phyloP scores from a whole-genome alignment of 2,329 filamentous ascomycete genomes.

The Sporothrix mexicana region DNA sequence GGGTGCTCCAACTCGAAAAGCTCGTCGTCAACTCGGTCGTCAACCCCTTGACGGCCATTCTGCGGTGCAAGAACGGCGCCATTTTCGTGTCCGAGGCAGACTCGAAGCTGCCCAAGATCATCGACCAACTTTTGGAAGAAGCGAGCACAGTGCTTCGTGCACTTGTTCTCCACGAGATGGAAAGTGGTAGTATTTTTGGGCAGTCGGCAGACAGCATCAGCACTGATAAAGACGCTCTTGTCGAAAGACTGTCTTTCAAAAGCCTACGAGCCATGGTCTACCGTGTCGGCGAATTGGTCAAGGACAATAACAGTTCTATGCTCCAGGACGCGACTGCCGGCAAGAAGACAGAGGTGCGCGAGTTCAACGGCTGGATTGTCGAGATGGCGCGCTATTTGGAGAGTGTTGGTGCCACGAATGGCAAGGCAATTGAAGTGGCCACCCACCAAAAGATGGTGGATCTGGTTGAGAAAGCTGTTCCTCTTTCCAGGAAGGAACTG shows the following conservation, averaged over 20 bases:
- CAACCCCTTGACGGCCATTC: conserved; percentile 82
- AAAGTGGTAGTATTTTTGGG: conserved; percentile 49
- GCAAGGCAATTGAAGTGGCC: conserved; percentile 33
- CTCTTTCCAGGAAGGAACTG: conserved; percentile 35
- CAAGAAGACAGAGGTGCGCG: conserved; percentile 60
- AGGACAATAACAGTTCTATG: conserved; percentile 66
- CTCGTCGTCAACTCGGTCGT: conserved; percentile 80
- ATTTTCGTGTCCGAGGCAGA: conserved; percentile 58
- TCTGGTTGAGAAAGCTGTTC: conserved; percentile 38
- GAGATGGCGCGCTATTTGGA: conserved; percentile 41
- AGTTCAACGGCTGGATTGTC: conserved; percentile 59
- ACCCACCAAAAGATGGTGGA: conserved; percentile 39
- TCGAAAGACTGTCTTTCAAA: conserved; percentile 52
- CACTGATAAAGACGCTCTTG: not conserved
- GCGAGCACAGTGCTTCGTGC: conserved; percentile 73
- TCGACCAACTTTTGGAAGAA: conserved; percentile 75
- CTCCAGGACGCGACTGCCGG: conserved; percentile 62
- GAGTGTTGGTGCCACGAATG: not conserved
- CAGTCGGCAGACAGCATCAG: too few relatives aligned
- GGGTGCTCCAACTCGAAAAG: conserved; percentile 79
- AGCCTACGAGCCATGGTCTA: conserved; percentile 55
- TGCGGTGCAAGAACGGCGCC: conserved; percentile 78
- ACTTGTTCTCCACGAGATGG: conserved; percentile 66
- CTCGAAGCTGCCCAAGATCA: conserved; percentile 50
- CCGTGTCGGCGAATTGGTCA: conserved; percentile 55